phyloP scores from a whole-genome alignment of 2,329 filamentous ascomycete genomes.

The Orbilia oligospora region DNA sequence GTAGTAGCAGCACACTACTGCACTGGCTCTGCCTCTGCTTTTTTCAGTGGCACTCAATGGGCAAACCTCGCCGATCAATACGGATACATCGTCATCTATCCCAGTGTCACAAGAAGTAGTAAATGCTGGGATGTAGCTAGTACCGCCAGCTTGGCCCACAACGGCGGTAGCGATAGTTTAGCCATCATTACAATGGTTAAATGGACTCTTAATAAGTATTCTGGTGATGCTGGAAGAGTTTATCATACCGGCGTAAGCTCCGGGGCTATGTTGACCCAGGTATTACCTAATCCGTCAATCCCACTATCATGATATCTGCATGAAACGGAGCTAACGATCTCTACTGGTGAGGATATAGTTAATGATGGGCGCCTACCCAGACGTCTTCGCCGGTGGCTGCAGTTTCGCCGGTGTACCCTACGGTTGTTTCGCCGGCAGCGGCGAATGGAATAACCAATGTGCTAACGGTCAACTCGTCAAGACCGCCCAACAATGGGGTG shows the following conservation, averaged over 20 bases:
- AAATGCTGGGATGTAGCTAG: constrained; percentile 75
- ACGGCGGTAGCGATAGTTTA: constrained; percentile 73
- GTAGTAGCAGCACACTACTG: constrained; percentile 75
- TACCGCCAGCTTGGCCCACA: constrained; percentile 71
- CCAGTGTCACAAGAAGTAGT: constrained; percentile 67
- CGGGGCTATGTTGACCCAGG: constrained; percentile 72
- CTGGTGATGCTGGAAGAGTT: constrained; percentile 70
- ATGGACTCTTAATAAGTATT: constrained; percentile 72
- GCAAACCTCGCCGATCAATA: constrained; percentile 71
- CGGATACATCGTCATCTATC: constrained; percentile 73
- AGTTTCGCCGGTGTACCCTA: constrained; percentile 72
- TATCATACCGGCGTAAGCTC: constrained; percentile 73
- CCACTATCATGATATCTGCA: neutral
- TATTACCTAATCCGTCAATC: neutral
- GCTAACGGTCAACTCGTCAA: constrained; percentile 69
- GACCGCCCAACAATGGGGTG: constrained; percentile 70
- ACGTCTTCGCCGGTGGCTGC: constrained; percentile 71
- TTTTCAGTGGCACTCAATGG: constrained; percentile 71
- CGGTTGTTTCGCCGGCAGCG: constrained; percentile 70
- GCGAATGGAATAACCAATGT: constrained; percentile 72
- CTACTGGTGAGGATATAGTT: constrained; percentile 62
- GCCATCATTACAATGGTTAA: constrained; percentile 74
- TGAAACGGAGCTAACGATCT: neutral
- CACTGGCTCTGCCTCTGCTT: constrained; percentile 71
- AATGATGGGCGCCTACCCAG: constrained; percentile 71